A percentile compares a stretch with the other conserved stretches of the same genome.
Evolutionary conservation across 176 grass and related monocot genomes (phyloP).

Genomic region (Raddia distichophylla): DNA sequence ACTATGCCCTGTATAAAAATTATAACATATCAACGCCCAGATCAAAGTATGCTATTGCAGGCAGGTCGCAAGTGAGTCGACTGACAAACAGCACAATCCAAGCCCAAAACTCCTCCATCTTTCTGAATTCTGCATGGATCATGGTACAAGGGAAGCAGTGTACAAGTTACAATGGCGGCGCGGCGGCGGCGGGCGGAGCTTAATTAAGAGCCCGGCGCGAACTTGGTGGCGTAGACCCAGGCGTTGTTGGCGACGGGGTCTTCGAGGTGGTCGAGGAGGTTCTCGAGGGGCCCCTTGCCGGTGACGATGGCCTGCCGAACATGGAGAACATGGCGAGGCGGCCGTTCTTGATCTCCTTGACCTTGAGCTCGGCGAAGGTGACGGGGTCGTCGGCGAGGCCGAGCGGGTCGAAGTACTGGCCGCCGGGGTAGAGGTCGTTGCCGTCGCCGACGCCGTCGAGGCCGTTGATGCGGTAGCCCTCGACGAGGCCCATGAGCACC

Average conservation of each 20-base stretch:
- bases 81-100: not conserved
- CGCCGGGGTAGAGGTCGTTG: slow-evolving; percentile 93
- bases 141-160: slow-evolving; percentile 37
- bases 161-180: slow-evolving; percentile 48
- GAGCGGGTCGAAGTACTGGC: slow-evolving; percentile 88
- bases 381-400: slow-evolving; percentile 88
- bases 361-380: slow-evolving; percentile 87
- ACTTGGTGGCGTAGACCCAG: slow-evolving; percentile 96
- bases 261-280: slow-evolving; percentile 88
- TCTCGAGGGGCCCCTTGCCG: slow-evolving; percentile 90
- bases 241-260: slow-evolving; percentile 95
- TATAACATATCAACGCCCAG: not conserved
- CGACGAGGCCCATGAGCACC: slow-evolving; percentile 91
- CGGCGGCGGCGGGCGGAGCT: not conserved
- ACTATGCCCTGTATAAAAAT: not conserved
- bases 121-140: slow-evolving; percentile 26
- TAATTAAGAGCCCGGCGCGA: slow-evolving; percentile 78
- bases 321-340: slow-evolving; percentile 97
- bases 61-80: not conserved
- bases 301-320: slow-evolving; percentile 90
- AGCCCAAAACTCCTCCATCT: slow-evolving; percentile 8
- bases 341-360: slow-evolving; percentile 97
- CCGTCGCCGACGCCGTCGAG: slow-evolving; percentile 85
- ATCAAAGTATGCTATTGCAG: not conserved
- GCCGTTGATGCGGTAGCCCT: slow-evolving; percentile 93